Base-by-base conservation (phyloP, 768 basidiomycete species). In the Naganishia antarctica region DNA sequence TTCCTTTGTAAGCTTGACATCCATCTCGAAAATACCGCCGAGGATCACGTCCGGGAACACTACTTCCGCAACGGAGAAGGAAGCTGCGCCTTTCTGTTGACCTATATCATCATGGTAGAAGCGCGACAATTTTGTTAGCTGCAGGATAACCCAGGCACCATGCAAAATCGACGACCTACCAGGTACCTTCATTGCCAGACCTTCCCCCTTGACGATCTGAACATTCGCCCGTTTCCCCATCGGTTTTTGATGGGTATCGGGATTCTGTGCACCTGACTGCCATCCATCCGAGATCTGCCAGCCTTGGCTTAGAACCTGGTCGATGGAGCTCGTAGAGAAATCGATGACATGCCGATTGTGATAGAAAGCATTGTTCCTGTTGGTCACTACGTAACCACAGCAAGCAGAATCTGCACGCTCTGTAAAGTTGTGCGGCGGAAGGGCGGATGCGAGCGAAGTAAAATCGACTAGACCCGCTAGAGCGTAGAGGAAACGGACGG, bases 1-100 rank as follows among this genome's bases (percentile, higher is more conserved):
- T 3, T 44, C 58, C 18, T 46, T 21, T 13, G 50, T 63, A 7
- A 69, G 37, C 45, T 69, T 50, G 28, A 66, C 66, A 9, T 45
- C 53, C 59, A 70, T 70, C 3, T 61, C 67, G 64, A 67, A 65
- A 2, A 25, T n/a, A n/a, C n/a, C n/a, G n/a, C n/a, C n/a, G 61
- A 67, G 68, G 50, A 15, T 18, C 9, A 50, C 26, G 13, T 61
- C 32, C 2, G 34, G 41, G 28, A 61, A 65, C 41, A 32, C 18
- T 25, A 70, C 23, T 31, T 70, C 66, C 13, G 69, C 66, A 16
- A 64, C 62, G 4, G 37, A 60, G 9, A 70, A 29, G 12, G n/a
- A n/a, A n/a, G n/a, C n/a, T n/a, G n/a, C n/a, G n/a, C n/a, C 34
- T 29, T 8, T 60, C 48, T 2, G 63, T 64, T 6, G 26, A 31